Base-by-base conservation (phyloP, 176 grass and related monocot genomes). In the Poa pratensis region DNA sequence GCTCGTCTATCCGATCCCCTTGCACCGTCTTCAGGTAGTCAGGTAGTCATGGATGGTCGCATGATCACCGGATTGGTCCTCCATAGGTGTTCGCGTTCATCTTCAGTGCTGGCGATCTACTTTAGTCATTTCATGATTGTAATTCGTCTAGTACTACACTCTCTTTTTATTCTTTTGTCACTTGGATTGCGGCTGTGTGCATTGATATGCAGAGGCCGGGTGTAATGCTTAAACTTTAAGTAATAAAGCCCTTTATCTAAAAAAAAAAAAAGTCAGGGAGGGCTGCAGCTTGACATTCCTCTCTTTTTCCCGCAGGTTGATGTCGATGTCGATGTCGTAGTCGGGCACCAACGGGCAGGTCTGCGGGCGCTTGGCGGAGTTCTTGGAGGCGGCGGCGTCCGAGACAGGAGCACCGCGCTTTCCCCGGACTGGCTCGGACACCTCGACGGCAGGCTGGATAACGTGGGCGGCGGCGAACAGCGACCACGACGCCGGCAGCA, bases 291-390 rank as follows among this genome's bases (percentile, higher is more conserved):
- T 15, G 42, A 40, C 1, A 42, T 78, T 55, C 17, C n/a, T 8
- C 78, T 89, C 88, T 30, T 14, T 27, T 28, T 23, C 18, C 7
- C 28, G 61, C 28, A 89, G 78, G 19, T 43, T 85, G 61, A 23
- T 23, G 50, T 85, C 83, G 42, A 23, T 63, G 50, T 89, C 83
- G 42, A 62, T 5, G 22, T 27, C 50, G 61, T 89, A 75, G 76
- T 73, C 69, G 8, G 8, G 58, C 22, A 61, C 1, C 9, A 0
- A 61, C 27, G 7, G 2, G 60, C 60, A 73, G 1, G 35, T 16
- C 81, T 4, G 55, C 15, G 52, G 39, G 5, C 5, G 50, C 54
- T 49, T 10, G 18, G 20, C 2, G 2, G 54, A 19, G 40, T 37
- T 73, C 8, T 49, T 19, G 20, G 24, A 34, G 14, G 15, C 17